Percentiles rank a stretch among this genome's conserved stretches.
Conservation (phyloP, 306 rosid genomes). For the Gleditsia sinensis region DNA sequence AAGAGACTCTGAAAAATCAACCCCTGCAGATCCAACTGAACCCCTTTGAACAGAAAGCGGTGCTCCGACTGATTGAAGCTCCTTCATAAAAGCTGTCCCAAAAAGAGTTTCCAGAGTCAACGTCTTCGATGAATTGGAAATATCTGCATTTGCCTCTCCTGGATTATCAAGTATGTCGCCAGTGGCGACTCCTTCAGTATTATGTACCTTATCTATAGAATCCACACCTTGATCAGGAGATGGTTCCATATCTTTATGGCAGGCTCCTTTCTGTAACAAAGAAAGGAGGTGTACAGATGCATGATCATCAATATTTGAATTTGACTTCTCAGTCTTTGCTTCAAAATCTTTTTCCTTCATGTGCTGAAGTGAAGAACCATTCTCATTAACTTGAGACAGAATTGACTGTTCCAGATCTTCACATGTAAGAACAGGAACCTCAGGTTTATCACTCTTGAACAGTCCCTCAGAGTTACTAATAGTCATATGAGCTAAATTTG, state of each 20-base stretch:
- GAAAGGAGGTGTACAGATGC: conserved; percentile 91
- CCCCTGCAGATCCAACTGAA: conserved; percentile 56
- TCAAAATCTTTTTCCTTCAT: conserved; percentile 48
- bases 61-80: conserved; percentile 94
- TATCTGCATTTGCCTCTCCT: conserved; percentile 55
- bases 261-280: conserved; percentile 75
- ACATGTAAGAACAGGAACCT: conserved; percentile 81
- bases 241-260: conserved; percentile 44
- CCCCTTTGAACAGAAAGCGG: conserved; percentile 89
- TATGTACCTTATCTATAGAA: conserved; percentile 43
- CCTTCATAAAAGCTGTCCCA: conserved; percentile 98
- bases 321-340: conserved; percentile 51
- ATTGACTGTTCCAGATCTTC: conserved; percentile 94
- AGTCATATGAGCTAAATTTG: conserved; percentile 41
- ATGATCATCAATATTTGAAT: conserved; percentile 56
- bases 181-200: conserved; percentile 43
- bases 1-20: conserved; percentile 61
- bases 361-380: conserved; percentile 43
- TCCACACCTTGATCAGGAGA: conserved; percentile 38
- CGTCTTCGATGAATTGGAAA: conserved; percentile 56
- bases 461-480: conserved; percentile 49
- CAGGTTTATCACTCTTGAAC: conserved; percentile 56
- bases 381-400: conserved; percentile 68
- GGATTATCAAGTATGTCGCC: conserved; percentile 41
- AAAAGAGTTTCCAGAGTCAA: conserved; percentile 88